phyloP scores from a whole-genome alignment of 257 asterid genomes.

The Agastache rugosa region DNA sequence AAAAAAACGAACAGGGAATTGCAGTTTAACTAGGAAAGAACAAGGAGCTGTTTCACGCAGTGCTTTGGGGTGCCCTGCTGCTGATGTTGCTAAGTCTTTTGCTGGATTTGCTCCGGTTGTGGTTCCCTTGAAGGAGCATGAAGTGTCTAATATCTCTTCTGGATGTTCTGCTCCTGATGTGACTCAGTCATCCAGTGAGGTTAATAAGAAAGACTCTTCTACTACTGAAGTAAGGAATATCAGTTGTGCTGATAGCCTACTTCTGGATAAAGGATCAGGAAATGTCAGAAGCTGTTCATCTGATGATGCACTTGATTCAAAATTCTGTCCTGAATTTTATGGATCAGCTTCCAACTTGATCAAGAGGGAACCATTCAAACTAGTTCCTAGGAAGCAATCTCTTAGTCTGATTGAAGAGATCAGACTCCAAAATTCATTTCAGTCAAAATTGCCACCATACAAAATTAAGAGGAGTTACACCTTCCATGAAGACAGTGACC shows the following conservation, averaged over 20 bases:
- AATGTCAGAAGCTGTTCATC: constrained; percentile 57
- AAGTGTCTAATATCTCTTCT: constrained; percentile 54
- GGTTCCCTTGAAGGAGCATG: constrained; percentile 48
- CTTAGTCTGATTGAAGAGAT: constrained; percentile 54
- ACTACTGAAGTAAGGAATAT: constrained; percentile 43
- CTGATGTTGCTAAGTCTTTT: constrained; percentile 42
- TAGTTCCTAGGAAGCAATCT: constrained; percentile 40
- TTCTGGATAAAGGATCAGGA: constrained; percentile 60
- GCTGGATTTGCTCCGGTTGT: constrained; percentile 40
- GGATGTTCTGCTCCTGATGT: constrained; percentile 62
- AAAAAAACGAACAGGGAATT: constrained; percentile 37
- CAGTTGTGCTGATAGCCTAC: constrained; percentile 38
- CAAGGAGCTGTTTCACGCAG: constrained; percentile 32
- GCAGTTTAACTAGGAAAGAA: constrained; percentile 41
- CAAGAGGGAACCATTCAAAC: constrained; percentile 42
- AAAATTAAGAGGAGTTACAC: constrained; percentile 43
- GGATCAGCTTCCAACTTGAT: constrained; percentile 47
- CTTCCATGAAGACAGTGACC: constrained; percentile 42
- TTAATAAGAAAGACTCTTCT: constrained; percentile 48
- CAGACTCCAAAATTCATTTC: constrained; percentile 45
- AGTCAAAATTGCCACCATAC: constrained; percentile 26
- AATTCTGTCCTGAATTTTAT: constrained; percentile 42
- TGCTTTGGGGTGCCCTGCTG: constrained; percentile 33
- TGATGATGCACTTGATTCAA: constrained; percentile 54
- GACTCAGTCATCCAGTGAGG: constrained; percentile 51